Evolutionary conservation across 176 grass and related monocot species (phyloP).

Genomic region (barley (Hordeum vulgare)): MorexV3_pseudomolecules_assembly NC_058523.1:475513163-475513662

Average conservation of each 20-base stretch:
- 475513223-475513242: too few relatives aligned
- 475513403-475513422: constrained; percentile 62
- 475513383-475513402: constrained; percentile 73
- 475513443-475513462: constrained; percentile 94
- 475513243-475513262: not conserved
- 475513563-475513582: too few relatives aligned
- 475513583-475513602: too few relatives aligned
- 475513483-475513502: constrained; percentile 53
- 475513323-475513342: constrained; percentile 89
- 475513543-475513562: not conserved
- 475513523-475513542: not conserved
- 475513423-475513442: constrained; percentile 71
- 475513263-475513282: constrained; percentile 63
- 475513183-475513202: not conserved
- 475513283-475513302: constrained; percentile 69
- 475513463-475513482: constrained; percentile 63
- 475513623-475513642: too few relatives aligned
- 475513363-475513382: constrained; percentile 89
- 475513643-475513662: too few relatives aligned
- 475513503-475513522: not conserved
- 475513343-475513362: constrained; percentile 83
- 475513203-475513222: not conserved
- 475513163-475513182: not conserved
- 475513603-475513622: too few relatives aligned
- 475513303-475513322: constrained; percentile 87